Evolutionary conservation across 208 protist genomes (phyloP), one percentile per base, ranked within the genome.

Genomic region (Trypanosoma congolense): DNA sequence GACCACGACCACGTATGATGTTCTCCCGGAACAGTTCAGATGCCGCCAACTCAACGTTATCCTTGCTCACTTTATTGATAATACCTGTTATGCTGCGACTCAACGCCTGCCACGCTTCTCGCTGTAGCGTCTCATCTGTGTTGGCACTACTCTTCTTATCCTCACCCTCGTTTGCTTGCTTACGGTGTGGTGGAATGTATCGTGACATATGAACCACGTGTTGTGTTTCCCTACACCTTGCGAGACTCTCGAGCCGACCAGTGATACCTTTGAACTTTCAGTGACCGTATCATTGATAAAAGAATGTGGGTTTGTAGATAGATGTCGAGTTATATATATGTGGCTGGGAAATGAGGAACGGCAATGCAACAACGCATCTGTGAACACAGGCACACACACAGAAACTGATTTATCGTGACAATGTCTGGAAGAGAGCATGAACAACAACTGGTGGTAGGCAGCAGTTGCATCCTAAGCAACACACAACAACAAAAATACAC

Each of bases 1-100:
- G 80, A 9, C 98, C 98, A 10, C 91, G 87, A 24, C 98, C 98
- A 41, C 98, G 87, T 0, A 99, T 75, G 8, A 99, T 68, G 69
- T 99, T 99, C 59, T 99, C 97, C 10, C 70, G 74, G 65, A 99
- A 98, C 9, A 99, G 64, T 56, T 99, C 96, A 5, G 76, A 76
- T 18, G 96, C 75, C 19, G 98, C 92, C 24, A 95, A 50, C 65
- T 88, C 69, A 4, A 99, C 72, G 48, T 98, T 99, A n/a, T 80
- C 56, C 2, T 69, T 65, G 71, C 91, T 99, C 19, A 98, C 89
- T 54, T 96, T 97, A 77, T 99, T 99, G 0, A 99, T 73, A 3
- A 99, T 74, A 31, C 96, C 95, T 36, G 98, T 99, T 51, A 99
- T 96, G 41, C 76, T 93, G 58, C 98, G 98, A 38, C 84, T 87